Evolutionary conservation across 148 eudicot species (phyloP).

Genomic region (Silene latifolia): DNA sequence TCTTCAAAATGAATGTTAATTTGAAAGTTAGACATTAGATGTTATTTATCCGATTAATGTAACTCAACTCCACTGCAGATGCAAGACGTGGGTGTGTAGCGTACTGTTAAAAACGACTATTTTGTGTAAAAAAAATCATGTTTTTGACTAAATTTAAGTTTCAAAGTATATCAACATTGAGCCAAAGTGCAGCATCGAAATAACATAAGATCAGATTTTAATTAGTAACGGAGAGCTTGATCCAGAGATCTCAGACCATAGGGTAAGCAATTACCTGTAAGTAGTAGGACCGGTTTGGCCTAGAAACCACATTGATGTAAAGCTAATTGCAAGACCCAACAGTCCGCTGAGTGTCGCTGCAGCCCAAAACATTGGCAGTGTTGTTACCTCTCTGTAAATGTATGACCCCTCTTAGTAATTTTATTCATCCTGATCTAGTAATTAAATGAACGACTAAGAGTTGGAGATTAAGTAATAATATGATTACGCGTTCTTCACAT

Average conservation of each 20-base stretch:
- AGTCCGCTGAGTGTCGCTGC: constrained; percentile 78
- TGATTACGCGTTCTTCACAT: constrained; percentile 58
- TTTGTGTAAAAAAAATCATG: background rate
- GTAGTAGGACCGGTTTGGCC: constrained; percentile 83
- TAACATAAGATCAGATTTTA: background rate
- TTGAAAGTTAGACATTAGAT: background rate
- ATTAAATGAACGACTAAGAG: background rate
- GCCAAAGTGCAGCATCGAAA: background rate
- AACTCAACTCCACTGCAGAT: background rate
- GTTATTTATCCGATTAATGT: background rate
- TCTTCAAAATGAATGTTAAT: background rate
- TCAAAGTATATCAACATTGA: background rate
- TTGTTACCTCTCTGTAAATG: constrained; percentile 52
- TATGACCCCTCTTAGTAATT: constrained; percentile 12
- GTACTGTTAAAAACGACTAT: background rate
- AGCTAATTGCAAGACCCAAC: constrained; percentile 86
- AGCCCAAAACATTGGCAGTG: constrained; percentile 73
- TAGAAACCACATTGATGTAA: constrained; percentile 89
- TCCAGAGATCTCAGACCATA: background rate
- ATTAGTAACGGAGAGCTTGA: background rate
- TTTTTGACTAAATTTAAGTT: background rate
- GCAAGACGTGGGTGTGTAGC: background rate
- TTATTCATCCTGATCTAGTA: background rate
- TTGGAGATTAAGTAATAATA: background rate
- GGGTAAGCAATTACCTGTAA: constrained; percentile 54